Conservation (phyloP, 2,329 filamentous ascomycete genomes). For the Cladosporium sp. region DNA sequence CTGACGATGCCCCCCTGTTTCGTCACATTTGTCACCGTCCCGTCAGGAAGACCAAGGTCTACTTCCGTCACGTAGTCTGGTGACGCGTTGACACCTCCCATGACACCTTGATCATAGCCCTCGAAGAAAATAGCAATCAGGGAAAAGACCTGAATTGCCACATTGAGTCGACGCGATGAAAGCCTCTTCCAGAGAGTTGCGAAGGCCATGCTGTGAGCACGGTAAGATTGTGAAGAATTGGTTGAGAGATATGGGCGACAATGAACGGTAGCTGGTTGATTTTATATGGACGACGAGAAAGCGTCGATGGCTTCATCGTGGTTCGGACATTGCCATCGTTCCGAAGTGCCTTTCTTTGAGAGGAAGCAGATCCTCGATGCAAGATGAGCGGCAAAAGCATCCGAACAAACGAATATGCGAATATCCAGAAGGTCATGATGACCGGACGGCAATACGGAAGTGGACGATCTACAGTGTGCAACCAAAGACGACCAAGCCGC, state of each 20-base stretch:
- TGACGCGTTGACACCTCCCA: slow-evolving; percentile 47
- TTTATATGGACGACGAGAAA: neutral
- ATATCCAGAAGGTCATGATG: too few species aligned
- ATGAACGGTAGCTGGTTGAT: neutral
- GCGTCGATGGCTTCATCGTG: too few species aligned
- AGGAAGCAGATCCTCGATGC: too few species aligned
- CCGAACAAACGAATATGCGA: too few species aligned
- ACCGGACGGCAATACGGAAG: too few species aligned
- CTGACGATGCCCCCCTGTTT: slow-evolving; percentile 51
- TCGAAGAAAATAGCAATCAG: slow-evolving; percentile 35
- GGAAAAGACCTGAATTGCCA: slow-evolving; percentile 34
- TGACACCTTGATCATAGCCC: slow-evolving; percentile 54
- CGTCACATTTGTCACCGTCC: slow-evolving; percentile 43
- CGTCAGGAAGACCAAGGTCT: slow-evolving; percentile 42
- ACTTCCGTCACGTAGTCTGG: slow-evolving; percentile 40
- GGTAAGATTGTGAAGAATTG: neutral
- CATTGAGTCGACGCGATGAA: slow-evolving; percentile 39
- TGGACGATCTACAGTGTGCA: too few species aligned
- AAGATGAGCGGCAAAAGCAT: too few species aligned
- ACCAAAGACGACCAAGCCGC: too few species aligned
- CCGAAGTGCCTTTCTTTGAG: too few species aligned
- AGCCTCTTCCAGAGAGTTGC: slow-evolving; percentile 36
- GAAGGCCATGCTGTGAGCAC: neutral
- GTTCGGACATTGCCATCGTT: too few species aligned
- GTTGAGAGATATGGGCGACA: neutral